These are phyloP conservation scores for Coemansia reversa DNA, from an alignment of 192 early-diverging fungal species.

Conservation along the genomic window DNA sequence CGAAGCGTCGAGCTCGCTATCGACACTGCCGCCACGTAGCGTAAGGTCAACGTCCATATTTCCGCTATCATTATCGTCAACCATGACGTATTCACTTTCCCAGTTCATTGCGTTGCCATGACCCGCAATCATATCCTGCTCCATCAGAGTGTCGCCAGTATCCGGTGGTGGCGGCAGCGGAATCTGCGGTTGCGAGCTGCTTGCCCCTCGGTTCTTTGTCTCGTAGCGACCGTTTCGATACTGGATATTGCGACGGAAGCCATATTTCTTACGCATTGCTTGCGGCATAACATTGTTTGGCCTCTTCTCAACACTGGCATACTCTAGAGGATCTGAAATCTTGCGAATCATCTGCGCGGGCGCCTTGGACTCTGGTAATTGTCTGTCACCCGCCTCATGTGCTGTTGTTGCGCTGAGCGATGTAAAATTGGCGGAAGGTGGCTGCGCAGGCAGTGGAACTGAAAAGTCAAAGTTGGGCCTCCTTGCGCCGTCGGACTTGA, in stretches of 20 bases:
- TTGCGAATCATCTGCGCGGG: constrained; percentile 40
- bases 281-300: constrained; percentile 21
- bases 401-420: constrained; percentile 18
- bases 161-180: constrained; percentile 28
- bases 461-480: constrained; percentile 36
- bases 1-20: constrained; percentile 26
- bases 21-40: constrained; percentile 29
- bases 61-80: constrained; percentile 21
- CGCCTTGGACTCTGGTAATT: constrained; percentile 2
- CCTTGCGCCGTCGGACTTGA: constrained; percentile 24
- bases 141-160: constrained; percentile 28
- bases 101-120: constrained; percentile 9
- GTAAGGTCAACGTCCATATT: constrained; percentile 37
- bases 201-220: constrained; percentile 9
- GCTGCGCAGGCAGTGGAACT: constrained; percentile 25
- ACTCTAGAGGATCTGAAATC: constrained; percentile 45
- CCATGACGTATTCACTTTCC: constrained; percentile 49
- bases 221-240: constrained; percentile 36
- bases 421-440: constrained; percentile 6
- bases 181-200: constrained; percentile 20
- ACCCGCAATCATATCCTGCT: background rate
- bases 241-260: constrained; percentile 44
- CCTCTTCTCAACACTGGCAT: constrained; percentile 44
- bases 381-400: background rate
- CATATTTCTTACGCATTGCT: constrained; percentile 50